A percentile compares a stretch with the other conserved stretches of the same genome.
phyloP scores from a whole-genome alignment of 345 rosid species.

The Sisymbrium altissimum region DNA sequence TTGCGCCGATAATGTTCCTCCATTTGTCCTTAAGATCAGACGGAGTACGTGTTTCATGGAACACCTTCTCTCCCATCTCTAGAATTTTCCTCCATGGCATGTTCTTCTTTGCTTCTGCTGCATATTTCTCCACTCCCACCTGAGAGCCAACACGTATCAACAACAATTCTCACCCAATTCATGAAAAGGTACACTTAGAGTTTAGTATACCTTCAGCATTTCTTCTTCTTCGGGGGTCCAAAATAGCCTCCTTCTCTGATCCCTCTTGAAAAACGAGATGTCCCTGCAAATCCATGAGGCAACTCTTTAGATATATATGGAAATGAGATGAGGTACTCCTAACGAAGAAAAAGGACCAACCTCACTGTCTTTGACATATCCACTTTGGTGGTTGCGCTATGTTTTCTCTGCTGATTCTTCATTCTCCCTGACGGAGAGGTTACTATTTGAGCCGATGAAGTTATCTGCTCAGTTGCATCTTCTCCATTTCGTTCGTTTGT shows the following conservation, averaged over 20 bases:
- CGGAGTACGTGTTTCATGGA: conserved; percentile 54
- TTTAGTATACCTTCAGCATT: conserved; percentile 29
- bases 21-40: conserved; percentile 80
- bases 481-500: conserved; percentile 20
- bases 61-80: conserved; percentile 63
- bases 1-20: conserved; percentile 43
- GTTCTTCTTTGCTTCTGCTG: conserved; percentile 46
- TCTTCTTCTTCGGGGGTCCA: conserved; percentile 33
- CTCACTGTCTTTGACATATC: background rate
- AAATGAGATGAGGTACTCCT: background rate
- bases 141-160: conserved; percentile 28
- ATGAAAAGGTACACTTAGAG: background rate
- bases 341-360: background rate
- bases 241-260: conserved; percentile 21
- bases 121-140: conserved; percentile 60
- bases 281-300: conserved; percentile 21
- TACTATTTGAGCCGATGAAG: conserved; percentile 1
- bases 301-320: background rate
- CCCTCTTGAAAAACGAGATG: background rate
- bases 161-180: background rate
- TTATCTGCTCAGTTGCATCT: background rate
- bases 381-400: background rate
- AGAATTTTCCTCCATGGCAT: conserved; percentile 78
- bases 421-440: conserved; percentile 4
- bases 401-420: conserved; percentile 8